These are phyloP conservation scores for Fusarium falciforme DNA, from an alignment of 2,329 filamentous ascomycete genomes.

Conservation along the genomic window DNA sequence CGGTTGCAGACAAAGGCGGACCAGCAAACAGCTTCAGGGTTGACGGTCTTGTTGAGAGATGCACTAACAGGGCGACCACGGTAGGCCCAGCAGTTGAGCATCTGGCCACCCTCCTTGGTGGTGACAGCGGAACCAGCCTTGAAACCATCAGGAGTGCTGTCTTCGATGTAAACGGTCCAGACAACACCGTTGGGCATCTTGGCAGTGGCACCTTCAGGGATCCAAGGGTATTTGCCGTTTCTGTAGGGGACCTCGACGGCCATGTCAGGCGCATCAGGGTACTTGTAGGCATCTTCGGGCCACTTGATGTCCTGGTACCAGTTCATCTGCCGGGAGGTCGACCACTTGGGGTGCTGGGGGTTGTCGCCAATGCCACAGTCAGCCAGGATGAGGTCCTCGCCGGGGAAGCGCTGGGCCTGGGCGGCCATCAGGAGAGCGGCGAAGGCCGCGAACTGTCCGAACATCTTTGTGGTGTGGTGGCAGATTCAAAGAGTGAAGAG, in stretches of 20 bases:
- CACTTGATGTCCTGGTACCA: conserved; percentile 55
- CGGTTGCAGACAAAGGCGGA: conserved; percentile 57
- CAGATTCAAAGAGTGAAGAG: not conserved
- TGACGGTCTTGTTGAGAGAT: conserved; percentile 53
- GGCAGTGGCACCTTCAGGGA: conserved; percentile 51
- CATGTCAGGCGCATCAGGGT: conserved; percentile 53
- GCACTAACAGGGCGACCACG: conserved; percentile 53
- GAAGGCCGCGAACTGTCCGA: conserved; percentile 39
- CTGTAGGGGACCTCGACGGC: conserved; percentile 53
- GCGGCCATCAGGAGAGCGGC: conserved; percentile 36
- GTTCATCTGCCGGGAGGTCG: conserved; percentile 58
- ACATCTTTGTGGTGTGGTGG: conserved; percentile 35
- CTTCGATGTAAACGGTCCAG: conserved; percentile 57
- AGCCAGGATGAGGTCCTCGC: conserved; percentile 54
- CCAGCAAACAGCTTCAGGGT: conserved; percentile 52
- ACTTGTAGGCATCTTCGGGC: conserved; percentile 49
- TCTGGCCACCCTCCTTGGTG: conserved; percentile 53
- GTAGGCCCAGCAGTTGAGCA: conserved; percentile 56
- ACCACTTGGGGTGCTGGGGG: conserved; percentile 53
- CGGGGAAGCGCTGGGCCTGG: conserved; percentile 43
- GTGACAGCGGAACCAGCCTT: conserved; percentile 54
- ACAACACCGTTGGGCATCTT: conserved; percentile 53
- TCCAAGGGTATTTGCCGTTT: conserved; percentile 54
- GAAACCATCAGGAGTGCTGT: conserved; percentile 54
- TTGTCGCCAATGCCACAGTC: conserved; percentile 58